Percentiles rank a stretch among this genome's conserved stretches.
phyloP scores from a whole-genome alignment of 75 land plant species.

The Selaginella moellendorffii region DNA sequence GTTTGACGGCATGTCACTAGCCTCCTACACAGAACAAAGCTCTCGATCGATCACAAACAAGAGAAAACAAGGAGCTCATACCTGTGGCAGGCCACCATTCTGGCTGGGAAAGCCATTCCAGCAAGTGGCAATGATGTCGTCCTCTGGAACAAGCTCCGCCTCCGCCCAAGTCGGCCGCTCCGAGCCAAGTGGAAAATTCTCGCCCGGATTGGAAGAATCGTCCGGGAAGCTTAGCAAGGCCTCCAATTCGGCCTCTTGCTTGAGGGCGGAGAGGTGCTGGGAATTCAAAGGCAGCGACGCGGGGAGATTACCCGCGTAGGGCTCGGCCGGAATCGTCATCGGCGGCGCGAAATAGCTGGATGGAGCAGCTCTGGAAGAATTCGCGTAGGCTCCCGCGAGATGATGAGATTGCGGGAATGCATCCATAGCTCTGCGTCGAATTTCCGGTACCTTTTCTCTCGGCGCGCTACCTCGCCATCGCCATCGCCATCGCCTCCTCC shows the following conservation, averaged over 20 bases:
- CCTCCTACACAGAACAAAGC: too few relatives aligned
- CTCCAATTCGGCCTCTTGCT: not conserved
- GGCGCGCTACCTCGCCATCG: too few relatives aligned
- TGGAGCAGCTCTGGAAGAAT: too few relatives aligned
- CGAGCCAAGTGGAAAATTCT: not conserved
- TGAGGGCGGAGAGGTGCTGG: too few relatives aligned
- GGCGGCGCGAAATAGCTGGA: too few relatives aligned
- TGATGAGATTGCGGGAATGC: too few relatives aligned
- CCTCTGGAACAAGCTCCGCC: not conserved
- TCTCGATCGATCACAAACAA: too few relatives aligned
- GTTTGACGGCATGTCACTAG: too few relatives aligned
- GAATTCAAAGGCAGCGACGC: not conserved
- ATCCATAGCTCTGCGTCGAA: too few relatives aligned
- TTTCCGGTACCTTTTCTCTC: too few relatives aligned
- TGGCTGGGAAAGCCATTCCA: not conserved
- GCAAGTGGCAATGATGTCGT: not conserved
- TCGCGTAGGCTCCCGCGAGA: too few relatives aligned
- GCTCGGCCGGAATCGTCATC: not conserved
- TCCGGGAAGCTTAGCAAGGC: not conserved
- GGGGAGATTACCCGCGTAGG: not conserved
- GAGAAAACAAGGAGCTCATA: not conserved
- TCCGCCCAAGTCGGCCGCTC: not conserved
- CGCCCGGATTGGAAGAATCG: not conserved
- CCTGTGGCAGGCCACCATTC: not conserved
- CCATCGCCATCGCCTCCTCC: too few relatives aligned